These are phyloP conservation scores for Astrothelium macrocarpum DNA, from an alignment of 495 filamentous ascomycete species.

Conservation along the genomic window DNA sequence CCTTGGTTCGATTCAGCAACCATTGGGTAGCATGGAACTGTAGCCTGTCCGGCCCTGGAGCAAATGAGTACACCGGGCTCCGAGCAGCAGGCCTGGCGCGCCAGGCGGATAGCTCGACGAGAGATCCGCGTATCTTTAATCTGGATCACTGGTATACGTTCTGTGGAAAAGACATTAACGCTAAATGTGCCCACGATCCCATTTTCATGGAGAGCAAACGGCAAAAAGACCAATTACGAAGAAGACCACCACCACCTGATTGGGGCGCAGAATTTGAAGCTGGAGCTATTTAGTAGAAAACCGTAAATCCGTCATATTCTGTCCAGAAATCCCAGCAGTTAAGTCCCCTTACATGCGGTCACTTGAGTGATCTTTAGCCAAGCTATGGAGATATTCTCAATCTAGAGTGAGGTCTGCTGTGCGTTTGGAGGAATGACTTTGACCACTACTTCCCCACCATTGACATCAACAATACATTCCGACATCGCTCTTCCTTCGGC, in stretches of 20 bases:
- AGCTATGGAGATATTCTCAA: too few relatives aligned
- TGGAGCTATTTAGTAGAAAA: background rate
- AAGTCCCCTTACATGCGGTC: too few relatives aligned
- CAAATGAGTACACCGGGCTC: background rate
- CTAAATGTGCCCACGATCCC: background rate
- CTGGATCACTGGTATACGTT: background rate
- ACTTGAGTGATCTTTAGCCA: too few relatives aligned
- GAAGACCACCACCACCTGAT: background rate
- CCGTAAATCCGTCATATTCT: too few relatives aligned
- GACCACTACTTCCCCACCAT: conserved; percentile 20
- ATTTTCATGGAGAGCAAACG: background rate
- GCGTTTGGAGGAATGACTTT: background rate
- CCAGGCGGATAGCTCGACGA: too few relatives aligned
- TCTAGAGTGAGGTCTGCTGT: background rate
- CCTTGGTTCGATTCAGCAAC: conserved; percentile 15
- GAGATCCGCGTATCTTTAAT: background rate
- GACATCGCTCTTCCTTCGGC: conserved; percentile 21
- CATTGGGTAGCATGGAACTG: conserved; percentile 20
- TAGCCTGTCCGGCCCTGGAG: background rate
- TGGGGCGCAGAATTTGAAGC: background rate
- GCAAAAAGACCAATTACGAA: background rate
- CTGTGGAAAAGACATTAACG: background rate
- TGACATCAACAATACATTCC: conserved; percentile 23
- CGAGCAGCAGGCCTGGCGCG: too few relatives aligned
- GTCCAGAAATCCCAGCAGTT: too few relatives aligned